A percentile compares a stretch with the other conserved stretches of the same genome.
These are phyloP conservation scores for Coriaria nepalensis DNA, from an alignment of 306 rosid species.

Conservation along the genomic window DNA sequence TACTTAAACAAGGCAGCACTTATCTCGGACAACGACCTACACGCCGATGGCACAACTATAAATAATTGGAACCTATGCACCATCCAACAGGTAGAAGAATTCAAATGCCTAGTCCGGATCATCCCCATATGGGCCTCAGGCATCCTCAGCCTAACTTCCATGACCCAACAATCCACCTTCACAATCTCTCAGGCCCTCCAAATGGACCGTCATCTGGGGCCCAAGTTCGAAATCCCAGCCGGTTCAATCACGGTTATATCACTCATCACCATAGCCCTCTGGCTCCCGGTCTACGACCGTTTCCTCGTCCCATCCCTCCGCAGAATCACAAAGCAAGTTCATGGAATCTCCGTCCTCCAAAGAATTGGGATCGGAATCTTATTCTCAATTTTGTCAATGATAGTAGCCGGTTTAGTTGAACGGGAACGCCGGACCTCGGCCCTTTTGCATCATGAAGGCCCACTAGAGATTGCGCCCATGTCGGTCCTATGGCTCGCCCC, in stretches of 20 bases:
- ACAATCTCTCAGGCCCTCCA: conserved; percentile 49
- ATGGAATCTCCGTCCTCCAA: conserved; percentile 45
- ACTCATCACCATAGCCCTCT: conserved; percentile 24
- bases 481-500: conserved; percentile 51
- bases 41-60: conserved; percentile 30
- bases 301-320: conserved; percentile 32
- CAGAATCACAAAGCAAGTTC: conserved; percentile 34
- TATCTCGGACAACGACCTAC: conserved; percentile 31
- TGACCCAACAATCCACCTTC: conserved; percentile 41
- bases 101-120: conserved; percentile 34
- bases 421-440: conserved; percentile 31
- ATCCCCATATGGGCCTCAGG: conserved; percentile 47
- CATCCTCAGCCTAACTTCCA: conserved; percentile 24
- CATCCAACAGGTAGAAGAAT: conserved; percentile 62
- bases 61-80: conserved; percentile 39
- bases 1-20: conserved; percentile 46
- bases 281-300: conserved; percentile 47
- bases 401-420: conserved; percentile 44
- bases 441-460: background rate
- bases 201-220: conserved; percentile 65
- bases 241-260: conserved; percentile 50
- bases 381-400: conserved; percentile 44
- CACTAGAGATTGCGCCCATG: conserved; percentile 22
- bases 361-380: conserved; percentile 51
- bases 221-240: conserved; percentile 49